phyloP scores from a whole-genome alignment of 306 rosid species.

The Inga laurina region DNA sequence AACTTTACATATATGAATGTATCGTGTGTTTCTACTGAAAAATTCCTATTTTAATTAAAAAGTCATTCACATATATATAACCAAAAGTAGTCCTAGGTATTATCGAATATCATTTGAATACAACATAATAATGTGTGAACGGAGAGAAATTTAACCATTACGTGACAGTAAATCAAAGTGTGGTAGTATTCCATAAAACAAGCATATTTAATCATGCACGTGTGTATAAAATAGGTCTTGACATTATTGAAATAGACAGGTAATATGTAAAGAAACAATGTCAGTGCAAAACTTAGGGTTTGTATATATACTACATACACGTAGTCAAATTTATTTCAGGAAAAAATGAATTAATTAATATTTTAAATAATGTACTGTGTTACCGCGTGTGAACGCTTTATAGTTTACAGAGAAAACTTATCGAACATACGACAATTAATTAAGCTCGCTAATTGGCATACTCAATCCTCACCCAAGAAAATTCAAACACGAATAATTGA shows the following conservation, averaged over 20 bases:
- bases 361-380: background rate
- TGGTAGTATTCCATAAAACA: background rate
- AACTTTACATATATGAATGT: background rate
- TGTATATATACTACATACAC: background rate
- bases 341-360: background rate
- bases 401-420: background rate
- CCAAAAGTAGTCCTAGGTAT: background rate
- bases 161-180: background rate
- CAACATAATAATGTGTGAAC: background rate
- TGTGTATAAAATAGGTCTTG: background rate
- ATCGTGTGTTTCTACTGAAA: background rate
- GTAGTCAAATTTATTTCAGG: background rate
- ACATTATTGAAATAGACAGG: background rate
- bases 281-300: background rate
- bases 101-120: background rate
- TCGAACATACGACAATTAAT: background rate
- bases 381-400: background rate
- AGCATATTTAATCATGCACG: background rate
- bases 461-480: background rate
- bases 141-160: background rate
- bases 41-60: background rate
- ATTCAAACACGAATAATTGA: background rate
- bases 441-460: background rate
- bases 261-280: background rate
- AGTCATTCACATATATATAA: background rate